These are phyloP conservation scores for Stygiomarasmius scandens DNA, from an alignment of 1,284 basidiomycete species.

Conservation along the genomic window DNA sequence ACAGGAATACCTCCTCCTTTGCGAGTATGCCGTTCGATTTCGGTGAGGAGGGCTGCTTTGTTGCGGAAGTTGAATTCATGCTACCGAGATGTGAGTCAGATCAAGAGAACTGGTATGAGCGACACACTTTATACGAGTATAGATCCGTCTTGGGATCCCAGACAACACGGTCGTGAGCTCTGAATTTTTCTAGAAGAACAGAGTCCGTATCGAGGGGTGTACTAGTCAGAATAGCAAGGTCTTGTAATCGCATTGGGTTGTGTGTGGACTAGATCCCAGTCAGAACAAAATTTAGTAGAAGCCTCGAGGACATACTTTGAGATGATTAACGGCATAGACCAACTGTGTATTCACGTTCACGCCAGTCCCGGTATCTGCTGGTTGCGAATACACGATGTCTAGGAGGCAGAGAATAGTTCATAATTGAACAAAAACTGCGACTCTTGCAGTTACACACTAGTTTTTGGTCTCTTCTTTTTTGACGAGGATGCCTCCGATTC, in stretches of 20 bases:
- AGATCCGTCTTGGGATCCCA: slow-evolving; percentile 84
- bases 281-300: not conserved
- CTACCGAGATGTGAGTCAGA: slow-evolving; percentile 37
- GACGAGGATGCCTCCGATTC: slow-evolving; percentile 30
- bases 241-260: slow-evolving; percentile 84
- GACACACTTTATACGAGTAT: slow-evolving; percentile 76
- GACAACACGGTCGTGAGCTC: slow-evolving; percentile 74
- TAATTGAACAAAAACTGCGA: slow-evolving; percentile 22
- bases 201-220: slow-evolving; percentile 75
- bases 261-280: slow-evolving; percentile 54
- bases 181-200: slow-evolving; percentile 79
- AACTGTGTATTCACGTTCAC: slow-evolving; percentile 86
- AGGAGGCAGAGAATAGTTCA: slow-evolving; percentile 16
- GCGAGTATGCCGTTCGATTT: slow-evolving; percentile 79
- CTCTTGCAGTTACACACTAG: slow-evolving; percentile 46
- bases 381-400: slow-evolving; percentile 84
- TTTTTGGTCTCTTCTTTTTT: slow-evolving; percentile 68
- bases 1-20: slow-evolving; percentile 86
- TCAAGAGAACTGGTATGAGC: not conserved
- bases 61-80: slow-evolving; percentile 87
- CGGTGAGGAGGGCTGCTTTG: slow-evolving; percentile 78
- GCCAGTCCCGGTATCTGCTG: slow-evolving; percentile 81
- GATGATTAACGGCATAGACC: slow-evolving; percentile 80
- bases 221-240: slow-evolving; percentile 78
- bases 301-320: slow-evolving; percentile 54